These are phyloP conservation scores for Lactarius evosmus DNA, from an alignment of 768 basidiomycete species.

Conservation along the genomic window DNA sequence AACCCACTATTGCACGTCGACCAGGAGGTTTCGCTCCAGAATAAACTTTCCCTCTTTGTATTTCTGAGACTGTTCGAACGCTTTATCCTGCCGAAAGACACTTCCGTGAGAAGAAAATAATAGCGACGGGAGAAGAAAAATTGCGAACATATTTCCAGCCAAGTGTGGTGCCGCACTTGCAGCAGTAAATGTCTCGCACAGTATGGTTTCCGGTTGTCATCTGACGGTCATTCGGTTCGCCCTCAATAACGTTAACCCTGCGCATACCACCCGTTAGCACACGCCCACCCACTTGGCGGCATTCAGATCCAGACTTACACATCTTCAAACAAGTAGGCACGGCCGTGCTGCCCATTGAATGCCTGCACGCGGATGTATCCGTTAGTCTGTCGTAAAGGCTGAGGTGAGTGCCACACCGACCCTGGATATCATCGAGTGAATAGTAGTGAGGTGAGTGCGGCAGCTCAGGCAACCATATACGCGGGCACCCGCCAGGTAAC, in stretches of 20 bases:
- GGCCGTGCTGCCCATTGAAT: slow-evolving; percentile 95
- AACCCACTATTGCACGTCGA: slow-evolving; percentile 68
- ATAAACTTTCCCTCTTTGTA: slow-evolving; percentile 99
- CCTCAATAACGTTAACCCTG: slow-evolving; percentile 90
- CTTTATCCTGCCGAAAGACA: slow-evolving; percentile 64
- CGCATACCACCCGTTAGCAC: slow-evolving; percentile 18
- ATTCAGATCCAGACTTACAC: slow-evolving; percentile 59
- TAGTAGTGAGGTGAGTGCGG: slow-evolving; percentile 88
- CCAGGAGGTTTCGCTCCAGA: slow-evolving; percentile 87
- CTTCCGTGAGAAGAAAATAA: slow-evolving; percentile 12
- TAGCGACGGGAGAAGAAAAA: slow-evolving; percentile 5
- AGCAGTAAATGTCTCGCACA: slow-evolving; percentile 92
- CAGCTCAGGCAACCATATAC: slow-evolving; percentile 87
- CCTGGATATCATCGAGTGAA: slow-evolving; percentile 86
- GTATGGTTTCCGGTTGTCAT: slow-evolving; percentile 98
- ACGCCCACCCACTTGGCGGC: slow-evolving; percentile 23
- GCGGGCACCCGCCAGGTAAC: slow-evolving; percentile 78
- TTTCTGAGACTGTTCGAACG: slow-evolving; percentile 85
- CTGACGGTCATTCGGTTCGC: slow-evolving; percentile 83
- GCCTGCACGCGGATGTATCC: slow-evolving; percentile 50
- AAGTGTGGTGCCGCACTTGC: slow-evolving; percentile 79
- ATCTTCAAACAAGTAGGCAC: slow-evolving; percentile 89
- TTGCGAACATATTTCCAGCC: slow-evolving; percentile 97
- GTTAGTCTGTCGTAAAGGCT: slow-evolving; percentile 22
- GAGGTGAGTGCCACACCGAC: slow-evolving; percentile 43